A percentile compares a stretch with the other conserved stretches of the same genome.
These are phyloP conservation scores for Cladosporium oxysporum DNA, from an alignment of 2,329 filamentous ascomycete genomes.

Conservation along the genomic window DNA sequence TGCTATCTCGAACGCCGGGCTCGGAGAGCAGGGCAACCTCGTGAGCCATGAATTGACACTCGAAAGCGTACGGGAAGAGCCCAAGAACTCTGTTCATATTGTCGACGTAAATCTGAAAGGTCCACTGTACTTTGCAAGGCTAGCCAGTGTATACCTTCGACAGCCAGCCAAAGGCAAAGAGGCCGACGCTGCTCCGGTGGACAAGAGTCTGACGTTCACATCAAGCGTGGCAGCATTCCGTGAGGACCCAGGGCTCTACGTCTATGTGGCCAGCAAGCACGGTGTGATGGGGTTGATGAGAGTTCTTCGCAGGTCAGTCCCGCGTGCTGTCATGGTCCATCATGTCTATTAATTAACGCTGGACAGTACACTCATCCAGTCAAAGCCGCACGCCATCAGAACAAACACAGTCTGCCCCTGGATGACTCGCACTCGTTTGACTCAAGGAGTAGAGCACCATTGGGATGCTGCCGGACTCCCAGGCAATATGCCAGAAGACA, in stretches of 20 bases:
- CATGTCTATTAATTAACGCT: neutral
- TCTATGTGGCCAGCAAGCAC: conserved; percentile 53
- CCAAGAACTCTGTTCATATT: conserved; percentile 40
- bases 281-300: conserved; percentile 55
- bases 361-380: conserved; percentile 38
- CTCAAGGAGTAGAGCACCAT: conserved; percentile 39
- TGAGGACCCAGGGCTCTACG: conserved; percentile 49
- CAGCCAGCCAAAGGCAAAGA: conserved; percentile 38
- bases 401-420: conserved; percentile 50
- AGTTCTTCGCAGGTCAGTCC: conserved; percentile 42
- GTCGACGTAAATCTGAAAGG: conserved; percentile 53
- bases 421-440: conserved; percentile 45
- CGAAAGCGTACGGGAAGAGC: conserved; percentile 43
- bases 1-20: conserved; percentile 52
- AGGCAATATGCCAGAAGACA: conserved; percentile 42
- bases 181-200: conserved; percentile 28
- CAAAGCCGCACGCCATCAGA: conserved; percentile 35
- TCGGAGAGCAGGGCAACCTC: conserved; percentile 48
- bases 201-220: conserved; percentile 48
- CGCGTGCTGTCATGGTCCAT: neutral
- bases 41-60: conserved; percentile 49
- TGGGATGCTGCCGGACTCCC: conserved; percentile 45
- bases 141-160: conserved; percentile 53
- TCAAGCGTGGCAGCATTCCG: conserved; percentile 53
- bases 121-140: conserved; percentile 49